phyloP scores from a whole-genome alignment of 495 filamentous ascomycete genomes.

The Aspergillus steynii region DNA sequence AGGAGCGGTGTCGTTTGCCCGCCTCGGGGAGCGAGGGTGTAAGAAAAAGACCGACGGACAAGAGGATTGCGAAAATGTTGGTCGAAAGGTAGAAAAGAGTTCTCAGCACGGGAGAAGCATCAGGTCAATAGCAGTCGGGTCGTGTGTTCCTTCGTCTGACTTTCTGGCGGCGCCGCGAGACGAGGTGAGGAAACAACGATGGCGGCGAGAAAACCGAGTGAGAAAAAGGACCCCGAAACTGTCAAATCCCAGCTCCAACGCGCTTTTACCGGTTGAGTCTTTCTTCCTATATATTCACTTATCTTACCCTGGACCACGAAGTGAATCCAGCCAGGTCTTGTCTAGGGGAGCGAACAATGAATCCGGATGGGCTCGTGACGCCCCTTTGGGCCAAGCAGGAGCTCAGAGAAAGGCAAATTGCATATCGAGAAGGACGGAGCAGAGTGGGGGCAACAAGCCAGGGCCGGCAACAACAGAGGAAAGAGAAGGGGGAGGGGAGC shows the following conservation, averaged over 20 bases:
- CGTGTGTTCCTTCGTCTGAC: constrained; percentile 4
- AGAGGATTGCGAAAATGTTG: constrained; percentile 4
- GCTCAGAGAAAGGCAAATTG: constrained; percentile 23
- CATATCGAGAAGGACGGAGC: constrained; percentile 24
- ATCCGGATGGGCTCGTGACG: constrained; percentile 24
- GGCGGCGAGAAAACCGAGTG: constrained; percentile 13
- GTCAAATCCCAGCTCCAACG: not conserved
- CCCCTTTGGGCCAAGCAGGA: constrained; percentile 21
- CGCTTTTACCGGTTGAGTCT: not conserved
- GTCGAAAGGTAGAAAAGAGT: constrained; percentile 4
- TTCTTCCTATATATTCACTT: not conserved
- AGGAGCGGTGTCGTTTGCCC: constrained; percentile 10
- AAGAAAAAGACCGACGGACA: not conserved
- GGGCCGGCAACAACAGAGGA: not conserved
- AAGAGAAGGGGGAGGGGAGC: constrained; percentile 7
- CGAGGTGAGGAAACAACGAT: constrained; percentile 30
- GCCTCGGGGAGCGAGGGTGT: no score
- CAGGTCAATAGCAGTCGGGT: constrained; percentile 2
- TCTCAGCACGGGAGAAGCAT: constrained; percentile 14
- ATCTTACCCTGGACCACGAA: not conserved
- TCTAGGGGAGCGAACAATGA: constrained; percentile 23
- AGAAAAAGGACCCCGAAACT: not conserved
- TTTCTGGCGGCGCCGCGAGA: constrained; percentile 7
- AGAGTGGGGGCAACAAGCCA: not conserved
- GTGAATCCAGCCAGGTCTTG: constrained; percentile 10